These are phyloP conservation scores for Rhodotorula sp. DNA, from an alignment of 1,284 basidiomycete genomes.

Conservation along the genomic window DNA sequence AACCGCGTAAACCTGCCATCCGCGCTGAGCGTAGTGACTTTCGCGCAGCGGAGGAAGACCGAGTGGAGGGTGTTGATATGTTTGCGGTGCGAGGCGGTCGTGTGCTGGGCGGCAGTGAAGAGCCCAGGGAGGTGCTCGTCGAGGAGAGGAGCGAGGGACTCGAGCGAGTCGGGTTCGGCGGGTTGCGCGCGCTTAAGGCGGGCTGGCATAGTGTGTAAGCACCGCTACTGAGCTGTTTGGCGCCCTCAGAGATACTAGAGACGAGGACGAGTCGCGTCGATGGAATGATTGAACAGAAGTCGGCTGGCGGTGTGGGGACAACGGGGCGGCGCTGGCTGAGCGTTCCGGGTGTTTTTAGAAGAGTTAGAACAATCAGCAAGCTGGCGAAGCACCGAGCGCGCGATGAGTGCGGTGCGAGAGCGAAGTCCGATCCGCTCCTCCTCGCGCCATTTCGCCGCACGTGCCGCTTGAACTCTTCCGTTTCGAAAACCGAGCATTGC, in stretches of 20 bases:
- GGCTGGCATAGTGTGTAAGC: constrained; percentile 11
- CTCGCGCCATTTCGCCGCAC: no score
- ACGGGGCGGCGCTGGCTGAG: no score
- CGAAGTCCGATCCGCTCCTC: no score
- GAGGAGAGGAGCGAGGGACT: constrained; percentile 9
- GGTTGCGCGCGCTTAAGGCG: neutral
- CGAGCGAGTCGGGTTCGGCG: constrained; percentile 13
- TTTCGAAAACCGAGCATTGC: neutral
- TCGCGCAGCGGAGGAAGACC: constrained; percentile 66
- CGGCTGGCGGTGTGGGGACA: no score
- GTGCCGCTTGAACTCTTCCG: no score
- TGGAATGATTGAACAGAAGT: no score
- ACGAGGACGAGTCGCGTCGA: neutral
- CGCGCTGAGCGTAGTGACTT: constrained; percentile 58
- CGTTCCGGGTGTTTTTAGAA: no score
- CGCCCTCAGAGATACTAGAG: no score
- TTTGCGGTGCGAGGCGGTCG: constrained; percentile 84
- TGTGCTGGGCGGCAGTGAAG: constrained; percentile 78
- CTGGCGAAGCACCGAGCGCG: no score
- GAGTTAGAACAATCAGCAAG: no score
- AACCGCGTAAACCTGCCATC: constrained; percentile 59
- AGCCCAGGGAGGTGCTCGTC: constrained; percentile 25
- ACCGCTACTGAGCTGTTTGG: no score
- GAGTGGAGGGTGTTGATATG: constrained; percentile 84
- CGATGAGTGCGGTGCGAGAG: no score